A percentile compares a stretch with the other conserved stretches of the same genome.
Evolutionary conservation across 2,329 filamentous ascomycete genomes (phyloP).

Genomic region (Paecilomyces fulvus): DNA sequence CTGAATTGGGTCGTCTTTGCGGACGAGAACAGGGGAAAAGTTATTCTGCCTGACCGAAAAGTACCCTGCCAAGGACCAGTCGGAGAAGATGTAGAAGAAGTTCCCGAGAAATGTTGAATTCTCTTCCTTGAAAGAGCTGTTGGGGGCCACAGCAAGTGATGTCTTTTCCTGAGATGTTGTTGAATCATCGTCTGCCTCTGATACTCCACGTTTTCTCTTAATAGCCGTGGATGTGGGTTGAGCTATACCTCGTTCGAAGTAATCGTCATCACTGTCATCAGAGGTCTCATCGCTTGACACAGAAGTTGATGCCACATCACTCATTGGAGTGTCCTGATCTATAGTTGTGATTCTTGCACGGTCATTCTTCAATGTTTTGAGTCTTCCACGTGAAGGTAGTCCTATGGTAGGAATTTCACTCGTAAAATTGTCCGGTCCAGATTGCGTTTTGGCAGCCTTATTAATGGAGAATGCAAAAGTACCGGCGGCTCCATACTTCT

Average conservation of each 20-base stretch:
- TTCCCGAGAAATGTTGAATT: constrained; percentile 28
- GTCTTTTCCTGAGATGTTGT: constrained; percentile 21
- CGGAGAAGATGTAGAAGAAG: constrained; percentile 30
- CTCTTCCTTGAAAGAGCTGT: constrained; percentile 16
- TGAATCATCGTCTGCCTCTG: constrained; percentile 21
- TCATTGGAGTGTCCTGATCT: constrained; percentile 4
- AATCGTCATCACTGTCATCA: constrained; percentile 10
- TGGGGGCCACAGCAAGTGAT: constrained; percentile 12
- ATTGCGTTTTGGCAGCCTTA: not conserved
- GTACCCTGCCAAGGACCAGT: constrained; percentile 32
- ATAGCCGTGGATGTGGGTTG: constrained; percentile 12
- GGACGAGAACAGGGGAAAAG: constrained; percentile 22
- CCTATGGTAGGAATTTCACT: constrained; percentile 32
- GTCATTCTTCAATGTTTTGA: constrained; percentile 1
- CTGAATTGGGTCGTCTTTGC: constrained; percentile 28
- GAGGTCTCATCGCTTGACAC: constrained; percentile 21
- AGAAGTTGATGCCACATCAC: constrained; percentile 12
- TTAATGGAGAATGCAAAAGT: constrained; percentile 33
- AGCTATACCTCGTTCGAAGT: constrained; percentile 13
- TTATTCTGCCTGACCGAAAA: constrained; percentile 28
- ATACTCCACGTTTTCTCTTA: constrained; percentile 29
- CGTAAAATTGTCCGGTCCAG: constrained; percentile 5
- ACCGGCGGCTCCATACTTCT: constrained; percentile 45
- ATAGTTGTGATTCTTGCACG: constrained; percentile 3
- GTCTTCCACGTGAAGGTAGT: constrained; percentile 19